phyloP scores from a whole-genome alignment of 345 rosid genomes.

The Populus pruinosa region DNA sequence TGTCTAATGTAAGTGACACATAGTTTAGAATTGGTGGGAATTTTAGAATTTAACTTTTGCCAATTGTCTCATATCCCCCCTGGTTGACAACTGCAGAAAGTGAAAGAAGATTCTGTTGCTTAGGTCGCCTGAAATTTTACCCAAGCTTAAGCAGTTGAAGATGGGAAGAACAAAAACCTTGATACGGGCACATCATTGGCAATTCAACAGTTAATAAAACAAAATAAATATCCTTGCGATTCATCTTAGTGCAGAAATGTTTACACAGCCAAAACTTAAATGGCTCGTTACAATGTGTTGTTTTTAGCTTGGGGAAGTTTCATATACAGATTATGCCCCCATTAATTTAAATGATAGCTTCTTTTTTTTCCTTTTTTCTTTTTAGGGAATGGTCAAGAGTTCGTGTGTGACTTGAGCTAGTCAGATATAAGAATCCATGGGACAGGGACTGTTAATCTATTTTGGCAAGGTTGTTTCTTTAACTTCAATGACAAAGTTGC shows the following conservation, averaged over 20 bases:
- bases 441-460: neutral
- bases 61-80: neutral
- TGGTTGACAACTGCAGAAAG: slow-evolving; percentile 17
- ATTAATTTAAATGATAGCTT: neutral
- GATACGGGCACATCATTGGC: neutral
- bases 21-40: neutral
- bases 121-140: neutral
- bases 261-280: neutral
- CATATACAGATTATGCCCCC: neutral
- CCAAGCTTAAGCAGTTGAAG: neutral
- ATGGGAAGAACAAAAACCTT: neutral
- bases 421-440: neutral
- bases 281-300: neutral
- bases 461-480: neutral
- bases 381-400: neutral
- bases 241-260: neutral
- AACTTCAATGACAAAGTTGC: neutral
- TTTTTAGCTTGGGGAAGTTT: neutral
- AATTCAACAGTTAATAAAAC: neutral
- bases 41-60: neutral
- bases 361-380: neutral
- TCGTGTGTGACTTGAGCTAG: neutral
- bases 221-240: neutral
- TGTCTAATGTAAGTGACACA: slow-evolving; percentile 47
- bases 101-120: neutral